phyloP scores from a whole-genome alignment of 768 basidiomycete species.

The Lactarius psammicola region DNA sequence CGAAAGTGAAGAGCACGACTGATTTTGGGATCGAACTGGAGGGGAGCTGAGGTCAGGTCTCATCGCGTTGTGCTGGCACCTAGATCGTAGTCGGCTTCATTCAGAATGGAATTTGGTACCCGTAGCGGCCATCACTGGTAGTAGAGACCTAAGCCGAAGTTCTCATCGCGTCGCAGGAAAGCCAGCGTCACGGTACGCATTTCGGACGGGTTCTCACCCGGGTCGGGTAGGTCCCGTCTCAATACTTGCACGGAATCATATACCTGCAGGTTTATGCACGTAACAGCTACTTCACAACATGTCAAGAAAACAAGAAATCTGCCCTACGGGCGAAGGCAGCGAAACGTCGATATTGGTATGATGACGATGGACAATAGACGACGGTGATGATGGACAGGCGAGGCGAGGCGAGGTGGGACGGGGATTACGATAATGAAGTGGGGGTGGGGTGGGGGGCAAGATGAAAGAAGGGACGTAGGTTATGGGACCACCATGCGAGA shows the following conservation, averaged over 20 bases:
- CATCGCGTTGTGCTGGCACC: neutral
- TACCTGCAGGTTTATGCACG: neutral
- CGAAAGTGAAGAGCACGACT: too few species aligned
- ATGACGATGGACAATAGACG: neutral
- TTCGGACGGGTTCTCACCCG: too few species aligned
- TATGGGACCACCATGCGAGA: neutral
- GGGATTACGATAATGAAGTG: constrained; percentile 3
- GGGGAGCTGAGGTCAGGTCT: too few species aligned
- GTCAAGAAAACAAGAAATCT: constrained; percentile 6
- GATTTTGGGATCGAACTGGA: too few species aligned
- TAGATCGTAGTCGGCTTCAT: too few species aligned
- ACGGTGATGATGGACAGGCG: neutral
- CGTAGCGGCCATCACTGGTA: neutral
- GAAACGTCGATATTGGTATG: neutral
- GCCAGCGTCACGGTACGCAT: too few species aligned
- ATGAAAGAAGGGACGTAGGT: neutral
- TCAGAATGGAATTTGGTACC: too few species aligned
- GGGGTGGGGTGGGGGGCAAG: neutral
- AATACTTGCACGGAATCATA: neutral
- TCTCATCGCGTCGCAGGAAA: too few species aligned
- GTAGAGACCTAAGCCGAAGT: neutral
- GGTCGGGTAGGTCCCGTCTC: too few species aligned
- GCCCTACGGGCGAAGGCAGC: constrained; percentile 17
- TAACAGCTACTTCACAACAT: constrained; percentile 24
- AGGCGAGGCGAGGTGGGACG: neutral